Base-by-base conservation (phyloP, 192 early-diverging fungal genomes). In the Backusella parvicylindrica region DNA sequence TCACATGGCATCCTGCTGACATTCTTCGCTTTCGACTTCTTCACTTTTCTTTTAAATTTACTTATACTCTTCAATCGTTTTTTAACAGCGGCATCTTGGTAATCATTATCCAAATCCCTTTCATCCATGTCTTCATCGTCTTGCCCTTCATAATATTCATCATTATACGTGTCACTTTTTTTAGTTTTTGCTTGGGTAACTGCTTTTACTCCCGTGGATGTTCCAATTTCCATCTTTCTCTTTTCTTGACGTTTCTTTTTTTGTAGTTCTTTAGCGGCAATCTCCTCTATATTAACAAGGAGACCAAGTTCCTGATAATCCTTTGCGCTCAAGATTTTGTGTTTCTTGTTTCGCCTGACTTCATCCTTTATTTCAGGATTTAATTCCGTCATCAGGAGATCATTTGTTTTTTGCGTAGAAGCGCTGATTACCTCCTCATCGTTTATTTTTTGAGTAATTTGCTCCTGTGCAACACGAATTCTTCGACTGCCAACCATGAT, bases 401-500 rank as follows among this genome's bases (percentile, higher is more conserved):
- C 53, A 28, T 49, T 73, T 78, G 70, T 80, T 77, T 0, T 80
- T 73, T 11, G 60, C 21, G 70, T 50, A 73, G 9, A 16, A 9
- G 33, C 26, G 13, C 26, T 13, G 0, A 18, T 18, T 13, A 23
- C 64, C 1, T 30, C 12, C 2, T 12, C 50, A 6, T 37, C 6
- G 5, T 16, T n/a, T 30, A 36, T 33, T 63, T n/a, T 21, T 5
- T 16, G 32, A 43, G 33, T 16, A 18, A 8, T 21, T 43, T 40
- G 64, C 1, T 64, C 40, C 37, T n/a, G 11, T 0, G 53, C 36
- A 64, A 28, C 21, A 16, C 75, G 79, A 38, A 89, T 69, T 35
- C 85, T 65, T 41, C 78, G 63, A 72, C 87, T 89, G 21, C 82
- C 85, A 3, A 84, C 81, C 6, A 82, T 76, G 21, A 89, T 68